Conservation (phyloP, 306 rosid genomes). For the Inga leiocalycina region DNA sequence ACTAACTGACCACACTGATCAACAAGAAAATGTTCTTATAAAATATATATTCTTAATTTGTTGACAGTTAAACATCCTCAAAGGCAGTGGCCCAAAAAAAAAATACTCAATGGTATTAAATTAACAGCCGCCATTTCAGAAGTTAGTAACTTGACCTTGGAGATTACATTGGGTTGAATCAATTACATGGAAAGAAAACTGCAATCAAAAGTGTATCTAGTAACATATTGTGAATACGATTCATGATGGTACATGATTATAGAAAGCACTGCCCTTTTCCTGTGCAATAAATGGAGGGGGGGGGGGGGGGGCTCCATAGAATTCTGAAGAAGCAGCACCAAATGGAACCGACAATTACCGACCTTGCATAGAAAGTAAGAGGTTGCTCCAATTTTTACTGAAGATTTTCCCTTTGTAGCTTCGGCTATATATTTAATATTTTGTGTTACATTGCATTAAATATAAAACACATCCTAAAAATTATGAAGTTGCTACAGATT, state of each 20-base stretch:
- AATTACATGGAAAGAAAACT: too few relatives aligned
- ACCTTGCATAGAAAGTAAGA: neutral
- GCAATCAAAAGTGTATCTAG: too few relatives aligned
- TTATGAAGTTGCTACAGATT: neutral
- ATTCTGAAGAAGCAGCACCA: neutral
- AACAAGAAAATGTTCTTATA: neutral
- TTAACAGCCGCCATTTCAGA: too few relatives aligned
- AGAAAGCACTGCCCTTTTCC: neutral
- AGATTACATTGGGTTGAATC: too few relatives aligned
- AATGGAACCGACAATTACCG: slow-evolving; percentile 3
- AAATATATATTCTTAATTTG: neutral
- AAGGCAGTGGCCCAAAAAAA: neutral
- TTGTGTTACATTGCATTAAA: neutral
- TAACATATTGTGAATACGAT: too few relatives aligned
- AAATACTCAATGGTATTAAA: neutral
- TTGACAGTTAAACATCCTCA: neutral
- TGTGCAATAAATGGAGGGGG: neutral
- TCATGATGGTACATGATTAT: too few relatives aligned
- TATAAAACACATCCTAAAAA: neutral
- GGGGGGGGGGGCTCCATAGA: neutral
- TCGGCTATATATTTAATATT: neutral
- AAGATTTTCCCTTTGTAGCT: slow-evolving; percentile 6
- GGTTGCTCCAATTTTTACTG: neutral
- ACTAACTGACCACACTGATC: neutral
- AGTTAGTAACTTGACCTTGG: too few relatives aligned